phyloP scores from a whole-genome alignment of 192 early-diverging fungal genomes.

The Martensiomyces pterosporus region DNA sequence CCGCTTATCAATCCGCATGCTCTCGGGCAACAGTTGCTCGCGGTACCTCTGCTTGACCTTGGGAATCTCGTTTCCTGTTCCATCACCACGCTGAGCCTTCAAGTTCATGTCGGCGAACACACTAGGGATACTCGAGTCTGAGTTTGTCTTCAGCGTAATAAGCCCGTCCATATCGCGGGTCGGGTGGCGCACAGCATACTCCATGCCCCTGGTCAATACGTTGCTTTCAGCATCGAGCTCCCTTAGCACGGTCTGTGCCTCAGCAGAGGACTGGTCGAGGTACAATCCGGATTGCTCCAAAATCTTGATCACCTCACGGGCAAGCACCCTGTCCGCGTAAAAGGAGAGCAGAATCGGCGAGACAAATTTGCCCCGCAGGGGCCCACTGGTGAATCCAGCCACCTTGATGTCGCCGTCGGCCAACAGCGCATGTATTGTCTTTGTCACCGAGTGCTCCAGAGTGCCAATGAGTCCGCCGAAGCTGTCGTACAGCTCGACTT shows the following conservation, averaged over 20 bases:
- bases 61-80: background rate
- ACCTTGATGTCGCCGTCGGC: slow-evolving; percentile 26
- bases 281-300: slow-evolving; percentile 30
- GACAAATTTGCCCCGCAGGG: slow-evolving; percentile 27
- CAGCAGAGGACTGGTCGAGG: slow-evolving; percentile 35
- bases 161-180: slow-evolving; percentile 21
- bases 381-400: slow-evolving; percentile 16
- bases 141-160: slow-evolving; percentile 15
- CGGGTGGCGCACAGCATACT: slow-evolving; percentile 15
- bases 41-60: slow-evolving; percentile 5
- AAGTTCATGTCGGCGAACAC: slow-evolving; percentile 34
- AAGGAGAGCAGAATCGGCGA: slow-evolving; percentile 38
- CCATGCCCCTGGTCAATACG: slow-evolving; percentile 27
- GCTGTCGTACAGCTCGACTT: slow-evolving; percentile 33
- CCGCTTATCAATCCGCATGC: slow-evolving; percentile 18
- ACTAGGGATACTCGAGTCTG: slow-evolving; percentile 29
- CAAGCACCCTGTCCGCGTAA: slow-evolving; percentile 21
- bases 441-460: slow-evolving; percentile 35
- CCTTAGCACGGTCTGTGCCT: slow-evolving; percentile 19
- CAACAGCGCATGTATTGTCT: slow-evolving; percentile 23
- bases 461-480: slow-evolving; percentile 22
- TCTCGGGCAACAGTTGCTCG: slow-evolving; percentile 13
- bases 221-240: slow-evolving; percentile 27
- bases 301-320: slow-evolving; percentile 16
- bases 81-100: slow-evolving; percentile 2